phyloP scores from a whole-genome alignment of 441 rosid genomes.

The Daphne laureola region DNA sequence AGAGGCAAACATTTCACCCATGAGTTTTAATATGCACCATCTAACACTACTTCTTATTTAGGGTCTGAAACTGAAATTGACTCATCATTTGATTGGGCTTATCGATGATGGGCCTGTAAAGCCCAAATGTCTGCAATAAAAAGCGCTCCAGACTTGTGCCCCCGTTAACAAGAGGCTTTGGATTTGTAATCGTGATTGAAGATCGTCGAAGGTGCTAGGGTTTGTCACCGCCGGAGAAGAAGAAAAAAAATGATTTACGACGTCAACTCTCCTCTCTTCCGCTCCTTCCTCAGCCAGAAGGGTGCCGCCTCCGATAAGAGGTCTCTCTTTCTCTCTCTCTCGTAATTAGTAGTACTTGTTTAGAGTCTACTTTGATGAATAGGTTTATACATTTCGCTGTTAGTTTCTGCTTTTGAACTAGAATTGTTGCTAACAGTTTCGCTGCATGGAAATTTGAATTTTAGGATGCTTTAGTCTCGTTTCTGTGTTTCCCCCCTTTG shows the following conservation, averaged over 20 bases:
- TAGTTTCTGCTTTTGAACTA: too few species aligned
- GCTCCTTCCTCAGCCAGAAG: conserved; percentile 90
- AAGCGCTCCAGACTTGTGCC: neutral
- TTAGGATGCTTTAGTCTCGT: too few species aligned
- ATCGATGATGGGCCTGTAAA: neutral
- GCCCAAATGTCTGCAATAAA: neutral
- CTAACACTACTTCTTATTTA: too few species aligned
- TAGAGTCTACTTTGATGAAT: too few species aligned
- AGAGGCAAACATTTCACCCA: too few species aligned
- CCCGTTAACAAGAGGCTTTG: neutral
- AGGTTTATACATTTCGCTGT: too few species aligned
- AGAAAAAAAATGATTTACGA: conserved; percentile 67
- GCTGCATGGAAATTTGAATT: too few species aligned
- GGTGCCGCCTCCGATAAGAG: conserved; percentile 86
- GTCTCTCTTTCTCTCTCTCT: conserved; percentile 21
- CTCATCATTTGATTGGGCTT: neutral
- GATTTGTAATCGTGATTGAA: neutral
- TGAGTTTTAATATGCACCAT: too few species aligned
- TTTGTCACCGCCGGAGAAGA: conserved; percentile 7
- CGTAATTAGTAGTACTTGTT: neutral
- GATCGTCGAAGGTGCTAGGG: conserved; percentile 18
- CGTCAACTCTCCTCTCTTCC: conserved; percentile 88
- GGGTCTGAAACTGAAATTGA: too few species aligned
- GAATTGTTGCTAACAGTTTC: too few species aligned
- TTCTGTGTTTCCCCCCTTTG: too few species aligned